Base-by-base conservation (phyloP, 352 stramenopile species). In the Peronospora tabacina region DNA sequence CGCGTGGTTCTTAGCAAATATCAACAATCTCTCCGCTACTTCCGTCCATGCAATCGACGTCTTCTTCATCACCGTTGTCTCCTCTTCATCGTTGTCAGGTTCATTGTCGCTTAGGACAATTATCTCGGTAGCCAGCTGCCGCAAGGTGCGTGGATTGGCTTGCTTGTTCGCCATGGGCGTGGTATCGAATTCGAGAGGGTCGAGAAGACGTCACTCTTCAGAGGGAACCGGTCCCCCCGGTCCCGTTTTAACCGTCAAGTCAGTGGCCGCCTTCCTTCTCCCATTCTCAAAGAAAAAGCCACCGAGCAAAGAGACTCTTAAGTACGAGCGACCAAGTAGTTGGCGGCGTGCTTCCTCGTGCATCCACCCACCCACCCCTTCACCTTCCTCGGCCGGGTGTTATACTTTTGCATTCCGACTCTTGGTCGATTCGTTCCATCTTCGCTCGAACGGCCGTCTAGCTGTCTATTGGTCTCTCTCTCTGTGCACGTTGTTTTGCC, bases 371-470 rank as follows among this genome's bases (percentile, higher is more conserved):
- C 15, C 37, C 19, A 3, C 10, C 16, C 20, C 16, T 13, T 24
- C 35, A 32, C 15, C 17, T 35, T 17, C 35, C 28, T 55, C 43
- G 39, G 36, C 15, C 43, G 51, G 43, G 41, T 41, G 7, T 36
- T 24, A 55, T 49, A 58, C 51, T 43, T 62, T 63, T 66, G 45
- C 48, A 58, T 51, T 49, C 55, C 56, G 51, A 70, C 47, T 49
- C 56, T 38, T 60, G 24, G 39, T 56, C 48, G 12, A 44, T 53
- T 50, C 33, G 49, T 38, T 52, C 48, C 11, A 1, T 32, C 24
- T 29, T 7, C 10, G 2, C 28, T 32, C 28, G 4, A 32, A 9
- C 28, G 10, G 11, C 28, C 12, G 7, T 32, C 28, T 32, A 1
- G 11, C 10, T 32, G 28, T 32, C 10, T 32, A 8, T 7, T 29